phyloP scores from a whole-genome alignment of 352 stramenopile genomes.

The Phytophthora ohioensis region DNA sequence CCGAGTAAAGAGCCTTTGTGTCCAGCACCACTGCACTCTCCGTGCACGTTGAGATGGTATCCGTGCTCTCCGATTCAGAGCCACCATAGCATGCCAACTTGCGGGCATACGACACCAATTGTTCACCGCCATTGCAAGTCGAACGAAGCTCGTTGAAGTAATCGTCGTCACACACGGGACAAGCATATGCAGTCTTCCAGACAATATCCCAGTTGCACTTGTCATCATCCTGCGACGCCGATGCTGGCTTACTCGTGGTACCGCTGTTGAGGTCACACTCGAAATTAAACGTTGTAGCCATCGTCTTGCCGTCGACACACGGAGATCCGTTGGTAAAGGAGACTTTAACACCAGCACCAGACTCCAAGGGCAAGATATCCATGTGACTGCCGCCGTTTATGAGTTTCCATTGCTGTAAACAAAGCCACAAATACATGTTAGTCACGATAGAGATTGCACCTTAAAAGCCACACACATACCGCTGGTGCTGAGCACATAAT shows the following conservation, averaged over 20 bases:
- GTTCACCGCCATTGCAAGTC: slow-evolving; percentile 61
- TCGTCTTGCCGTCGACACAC: slow-evolving; percentile 56
- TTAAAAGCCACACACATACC: slow-evolving; percentile 36
- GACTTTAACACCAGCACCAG: slow-evolving; percentile 68
- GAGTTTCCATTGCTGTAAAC: slow-evolving; percentile 73
- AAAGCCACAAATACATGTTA: slow-evolving; percentile 15
- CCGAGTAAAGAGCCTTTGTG: slow-evolving; percentile 72
- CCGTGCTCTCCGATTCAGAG: slow-evolving; percentile 42
- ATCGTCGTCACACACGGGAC: slow-evolving; percentile 65
- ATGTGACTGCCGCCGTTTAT: slow-evolving; percentile 71
- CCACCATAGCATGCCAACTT: slow-evolving; percentile 74
- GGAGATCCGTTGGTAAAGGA: slow-evolving; percentile 59
- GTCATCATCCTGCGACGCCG: slow-evolving; percentile 49
- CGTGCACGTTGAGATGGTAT: slow-evolving; percentile 67
- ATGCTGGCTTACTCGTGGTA: slow-evolving; percentile 52
- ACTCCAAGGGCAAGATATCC: slow-evolving; percentile 61
- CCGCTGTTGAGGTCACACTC: slow-evolving; percentile 74
- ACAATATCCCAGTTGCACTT: slow-evolving; percentile 66
- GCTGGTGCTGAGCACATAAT: slow-evolving; percentile 77
- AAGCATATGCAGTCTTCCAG: slow-evolving; percentile 78
- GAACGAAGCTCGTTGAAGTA: slow-evolving; percentile 77
- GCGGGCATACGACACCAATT: slow-evolving; percentile 66
- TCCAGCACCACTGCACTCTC: slow-evolving; percentile 77
- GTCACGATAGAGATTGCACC: background rate
- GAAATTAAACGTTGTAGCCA: slow-evolving; percentile 71